Base-by-base conservation (phyloP, 768 basidiomycete genomes). In the Amanita thiersii region DNA sequence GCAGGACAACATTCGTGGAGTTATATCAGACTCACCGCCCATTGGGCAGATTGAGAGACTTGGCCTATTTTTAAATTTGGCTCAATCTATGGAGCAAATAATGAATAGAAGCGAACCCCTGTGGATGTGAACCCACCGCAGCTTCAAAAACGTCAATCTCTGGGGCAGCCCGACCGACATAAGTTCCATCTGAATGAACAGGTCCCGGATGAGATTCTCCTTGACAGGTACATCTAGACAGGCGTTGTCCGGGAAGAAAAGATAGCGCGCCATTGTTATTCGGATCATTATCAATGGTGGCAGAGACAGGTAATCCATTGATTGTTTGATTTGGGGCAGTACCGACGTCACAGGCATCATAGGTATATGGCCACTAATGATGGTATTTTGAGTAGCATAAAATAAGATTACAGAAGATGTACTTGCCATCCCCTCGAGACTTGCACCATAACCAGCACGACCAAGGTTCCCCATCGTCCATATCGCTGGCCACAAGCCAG, bases 111-210 rank as follows among this genome's bases (percentile, higher is more conserved):
- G 21, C 20, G 14, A 7, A 24, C 26, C 10, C 23, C 5, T 21
- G n/a, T n/a, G n/a, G n/a, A n/a, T 17, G 18, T 21, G 5, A 12
- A 37, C 50, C 43, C 47, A 79, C 82, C 61, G 81, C 79, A 5
- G 90, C 84, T 64, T 93, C 91, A 54, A 93, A 80, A 20, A 91
- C 68, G 67, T 94, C 91, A 30, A 94, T 91, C 60, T 94, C 91
- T 1, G 90, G 90, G 3, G 90, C 86, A 20, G 81, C 57, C 37
- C 91, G 76, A 8, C 89, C 91, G 17, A 84, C 77, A 52, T 77
- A 92, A 2, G 80, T 70, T 21, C 90, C 90, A 49, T 94, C 86
- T 0, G 63, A 45, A 45, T 81, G 79, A 36, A 77, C 59, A 17
- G 92, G 92, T 6, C 93, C 93, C 3, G 93, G 93, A 60, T 96